Conservation (phyloP, 306 rosid genomes). For the Cyamopsis tetragonoloba region DNA sequence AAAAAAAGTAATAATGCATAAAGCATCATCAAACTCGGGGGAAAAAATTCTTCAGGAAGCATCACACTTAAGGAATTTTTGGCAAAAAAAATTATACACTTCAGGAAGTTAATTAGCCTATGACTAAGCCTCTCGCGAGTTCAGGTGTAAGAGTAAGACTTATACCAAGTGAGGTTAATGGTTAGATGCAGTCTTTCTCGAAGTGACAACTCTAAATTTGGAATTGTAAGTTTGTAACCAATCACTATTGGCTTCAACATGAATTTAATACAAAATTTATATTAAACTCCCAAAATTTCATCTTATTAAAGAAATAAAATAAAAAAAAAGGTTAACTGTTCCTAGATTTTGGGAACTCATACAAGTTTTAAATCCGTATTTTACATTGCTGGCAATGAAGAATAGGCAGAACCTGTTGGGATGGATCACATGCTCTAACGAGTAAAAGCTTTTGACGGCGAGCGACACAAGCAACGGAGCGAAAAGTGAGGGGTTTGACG, state of each 20-base stretch:
- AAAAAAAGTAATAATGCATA: no score
- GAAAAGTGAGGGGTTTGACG: conserved; percentile 9
- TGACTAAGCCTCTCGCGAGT: no score
- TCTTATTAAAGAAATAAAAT: neutral
- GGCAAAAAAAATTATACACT: no score
- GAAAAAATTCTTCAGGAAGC: neutral
- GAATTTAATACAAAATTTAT: neutral
- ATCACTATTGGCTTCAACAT: neutral
- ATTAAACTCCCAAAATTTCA: neutral
- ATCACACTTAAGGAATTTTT: neutral
- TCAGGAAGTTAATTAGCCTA: no score
- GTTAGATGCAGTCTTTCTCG: no score
- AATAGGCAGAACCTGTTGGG: conserved; percentile 57
- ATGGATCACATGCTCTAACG: conserved; percentile 42
- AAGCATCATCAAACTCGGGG: neutral
- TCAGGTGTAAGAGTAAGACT: no score
- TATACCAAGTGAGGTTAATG: no score
- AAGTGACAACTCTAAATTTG: neutral
- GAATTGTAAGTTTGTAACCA: no score
- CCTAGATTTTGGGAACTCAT: neutral
- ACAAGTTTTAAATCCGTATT: neutral
- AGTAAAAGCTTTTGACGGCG: conserved; percentile 23
- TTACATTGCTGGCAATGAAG: neutral
- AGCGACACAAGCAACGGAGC: conserved; percentile 21
- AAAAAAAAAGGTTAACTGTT: neutral